Conservation (phyloP, 176 grass and related monocot genomes). For the Musa acuminata region DNA sequence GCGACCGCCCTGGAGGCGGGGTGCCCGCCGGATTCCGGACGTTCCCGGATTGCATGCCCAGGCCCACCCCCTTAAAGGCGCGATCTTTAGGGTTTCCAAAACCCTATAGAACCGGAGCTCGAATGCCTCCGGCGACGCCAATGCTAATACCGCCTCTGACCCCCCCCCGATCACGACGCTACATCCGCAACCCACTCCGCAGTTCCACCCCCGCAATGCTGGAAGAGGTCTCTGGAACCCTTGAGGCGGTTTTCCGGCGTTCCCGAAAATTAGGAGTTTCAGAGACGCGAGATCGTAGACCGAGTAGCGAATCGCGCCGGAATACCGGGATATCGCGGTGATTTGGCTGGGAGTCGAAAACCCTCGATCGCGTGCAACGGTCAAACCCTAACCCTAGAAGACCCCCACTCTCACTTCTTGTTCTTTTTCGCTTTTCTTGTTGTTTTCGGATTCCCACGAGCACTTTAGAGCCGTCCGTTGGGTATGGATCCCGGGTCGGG, state of each 20-base stretch:
- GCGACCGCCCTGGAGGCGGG: not conserved
- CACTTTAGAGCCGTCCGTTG: not conserved
- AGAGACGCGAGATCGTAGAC: not conserved
- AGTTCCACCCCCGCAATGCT: not conserved
- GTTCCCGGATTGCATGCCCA: slow-evolving; percentile 12
- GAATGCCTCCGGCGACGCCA: not conserved
- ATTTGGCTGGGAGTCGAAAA: slow-evolving; percentile 7
- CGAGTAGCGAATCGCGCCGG: slow-evolving; percentile 4
- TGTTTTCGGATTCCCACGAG: not conserved
- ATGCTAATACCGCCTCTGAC: not conserved
- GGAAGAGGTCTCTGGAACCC: not conserved
- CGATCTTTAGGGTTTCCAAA: not conserved
- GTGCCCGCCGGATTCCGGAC: slow-evolving; percentile 12
- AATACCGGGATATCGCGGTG: slow-evolving; percentile 17
- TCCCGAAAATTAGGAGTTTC: not conserved
- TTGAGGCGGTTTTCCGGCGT: not conserved
- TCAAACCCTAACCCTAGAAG: slow-evolving; percentile 19
- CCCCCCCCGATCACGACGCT: not conserved
- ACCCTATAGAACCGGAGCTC: not conserved
- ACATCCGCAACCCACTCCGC: not conserved
- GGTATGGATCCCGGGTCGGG: not conserved
- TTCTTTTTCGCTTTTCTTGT: not conserved
- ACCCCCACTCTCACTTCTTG: not conserved
- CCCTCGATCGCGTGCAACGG: slow-evolving; percentile 9
- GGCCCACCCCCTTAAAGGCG: not conserved